Base-by-base conservation (phyloP, 2,329 filamentous ascomycete genomes). In the Fusarium chuoi region DNA sequence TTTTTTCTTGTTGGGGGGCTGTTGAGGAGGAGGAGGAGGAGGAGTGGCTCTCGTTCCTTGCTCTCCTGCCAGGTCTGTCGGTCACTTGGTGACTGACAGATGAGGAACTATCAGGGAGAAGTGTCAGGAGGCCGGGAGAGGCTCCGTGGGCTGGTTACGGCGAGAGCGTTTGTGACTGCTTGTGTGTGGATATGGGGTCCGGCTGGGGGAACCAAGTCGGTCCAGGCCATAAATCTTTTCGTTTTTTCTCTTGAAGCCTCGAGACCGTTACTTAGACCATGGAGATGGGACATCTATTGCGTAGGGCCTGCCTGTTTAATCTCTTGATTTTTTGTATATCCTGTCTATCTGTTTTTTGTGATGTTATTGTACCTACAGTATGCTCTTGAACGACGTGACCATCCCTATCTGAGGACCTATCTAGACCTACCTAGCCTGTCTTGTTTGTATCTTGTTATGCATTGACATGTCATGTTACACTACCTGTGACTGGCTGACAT, bases 221-320 rank as follows among this genome's bases (percentile, higher is more conserved):
- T 80, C 82, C 84, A 84, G 83, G 84, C 84, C 81, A 85, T 85
- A 84, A 81, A 85, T 85, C 80, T 84, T 85, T 82, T 84, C 80
- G 77, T 83, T 85, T 83, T 85, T 85, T 84, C 80, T 81, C 80
- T 81, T 76, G 74, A 77, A 77, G 76, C 78, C 78, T 80, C 75
- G 76, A 78, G 77, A 79, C 74, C 75, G 78, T 78, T 79, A 79
- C 71, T 81, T 82, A 81, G 81, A 82, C 77, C 80, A 82, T 81
- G 80, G 78, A 81, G 79, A 81, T 79, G 79, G 77, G 75, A 78
- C 72, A 78, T 78, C 70, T 79, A 77, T 80, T 78, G 77, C 74
- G 75, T 78, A 79, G 77, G 77, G 77, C 76, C 76, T 79, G 74
- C 77, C 74, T 77, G 77, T 78, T 77, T 78, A 80, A 79, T 79